phyloP scores from a whole-genome alignment of 257 asterid species.

The Solanum corneliomulleri region DNA sequence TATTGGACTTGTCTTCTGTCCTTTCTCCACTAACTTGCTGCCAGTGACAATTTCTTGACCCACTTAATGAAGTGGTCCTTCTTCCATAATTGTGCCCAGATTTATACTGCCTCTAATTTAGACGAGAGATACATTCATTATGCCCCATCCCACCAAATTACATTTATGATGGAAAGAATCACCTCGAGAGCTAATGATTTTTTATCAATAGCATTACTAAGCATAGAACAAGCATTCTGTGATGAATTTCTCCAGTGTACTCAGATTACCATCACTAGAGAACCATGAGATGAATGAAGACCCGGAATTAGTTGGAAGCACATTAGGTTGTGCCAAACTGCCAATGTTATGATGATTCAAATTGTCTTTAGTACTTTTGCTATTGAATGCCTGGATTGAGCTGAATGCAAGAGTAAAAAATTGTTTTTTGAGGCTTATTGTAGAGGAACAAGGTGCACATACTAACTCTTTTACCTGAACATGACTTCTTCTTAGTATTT shows the following conservation, averaged over 20 bases:
- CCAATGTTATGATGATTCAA: not conserved
- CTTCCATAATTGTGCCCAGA: not conserved
- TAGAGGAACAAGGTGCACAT: not conserved
- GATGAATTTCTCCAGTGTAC: not conserved
- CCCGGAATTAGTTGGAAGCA: not conserved
- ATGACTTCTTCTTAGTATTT: not conserved
- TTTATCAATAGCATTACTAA: not conserved
- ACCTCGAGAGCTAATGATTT: not conserved
- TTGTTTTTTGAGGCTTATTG: not conserved
- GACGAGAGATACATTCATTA: not conserved
- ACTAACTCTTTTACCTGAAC: not conserved
- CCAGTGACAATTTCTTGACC: not conserved
- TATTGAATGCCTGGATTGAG: not conserved
- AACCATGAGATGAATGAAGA: not conserved
- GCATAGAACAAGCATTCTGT: not conserved
- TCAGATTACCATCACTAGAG: not conserved
- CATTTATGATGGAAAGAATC: not conserved
- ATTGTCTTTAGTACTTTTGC: not conserved
- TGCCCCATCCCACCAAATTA: not conserved
- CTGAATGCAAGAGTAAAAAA: not conserved
- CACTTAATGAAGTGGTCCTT: not conserved
- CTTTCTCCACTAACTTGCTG: not conserved
- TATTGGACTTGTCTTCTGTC: not conserved
- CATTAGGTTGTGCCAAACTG: not conserved
- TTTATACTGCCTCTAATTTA: not conserved